A percentile compares a stretch with the other conserved stretches of the same genome.
Conservation (phyloP, 768 basidiomycete genomes). For the Tricholoma flavovirens region DNA sequence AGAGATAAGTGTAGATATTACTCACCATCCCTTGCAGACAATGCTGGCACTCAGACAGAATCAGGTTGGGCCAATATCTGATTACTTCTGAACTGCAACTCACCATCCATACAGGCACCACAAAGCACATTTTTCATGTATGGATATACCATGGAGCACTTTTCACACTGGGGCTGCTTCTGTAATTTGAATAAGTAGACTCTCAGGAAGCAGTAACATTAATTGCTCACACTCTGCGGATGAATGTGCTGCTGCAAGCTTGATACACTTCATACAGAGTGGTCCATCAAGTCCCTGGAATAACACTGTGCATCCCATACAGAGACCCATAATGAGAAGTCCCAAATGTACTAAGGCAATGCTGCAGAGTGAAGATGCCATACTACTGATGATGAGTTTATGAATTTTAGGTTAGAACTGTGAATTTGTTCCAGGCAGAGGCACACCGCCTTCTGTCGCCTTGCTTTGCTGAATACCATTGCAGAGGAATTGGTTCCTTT, state of each 20-base stretch:
- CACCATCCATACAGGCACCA: no score
- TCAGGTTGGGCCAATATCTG: background rate
- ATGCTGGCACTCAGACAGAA: background rate
- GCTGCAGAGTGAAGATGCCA: background rate
- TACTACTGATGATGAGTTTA: background rate
- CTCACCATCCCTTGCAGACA: background rate
- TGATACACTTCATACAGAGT: slow-evolving; percentile 1
- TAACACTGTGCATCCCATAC: background rate
- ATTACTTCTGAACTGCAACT: no score
- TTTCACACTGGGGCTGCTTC: no score
- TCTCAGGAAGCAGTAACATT: no score
- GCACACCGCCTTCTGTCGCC: no score
- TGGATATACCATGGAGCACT: no score
- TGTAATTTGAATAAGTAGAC: background rate
- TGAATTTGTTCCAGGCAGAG: no score
- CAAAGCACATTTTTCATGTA: no score
- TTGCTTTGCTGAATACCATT: no score
- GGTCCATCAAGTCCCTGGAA: background rate
- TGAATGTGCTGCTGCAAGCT: background rate
- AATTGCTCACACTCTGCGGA: background rate
- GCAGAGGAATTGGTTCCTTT: no score
- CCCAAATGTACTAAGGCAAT: background rate
- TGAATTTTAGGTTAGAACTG: background rate
- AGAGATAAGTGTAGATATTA: background rate
- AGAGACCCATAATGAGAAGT: background rate